These are phyloP conservation scores for Nitzschia sp. DNA, from an alignment of 108 stramenopile species.

Conservation along the genomic window DNA sequence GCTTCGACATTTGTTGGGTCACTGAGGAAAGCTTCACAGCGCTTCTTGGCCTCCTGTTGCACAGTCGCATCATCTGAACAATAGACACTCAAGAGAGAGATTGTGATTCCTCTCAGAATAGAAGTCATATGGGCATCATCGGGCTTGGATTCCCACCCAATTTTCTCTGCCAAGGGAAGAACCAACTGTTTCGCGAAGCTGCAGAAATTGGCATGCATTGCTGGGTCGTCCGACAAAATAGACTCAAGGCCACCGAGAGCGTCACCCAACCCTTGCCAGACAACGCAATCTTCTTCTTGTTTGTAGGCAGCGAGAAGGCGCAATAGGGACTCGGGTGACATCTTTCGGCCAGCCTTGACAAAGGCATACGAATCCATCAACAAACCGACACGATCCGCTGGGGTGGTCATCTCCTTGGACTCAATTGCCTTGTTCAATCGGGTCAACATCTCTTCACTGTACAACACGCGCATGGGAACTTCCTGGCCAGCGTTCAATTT, in stretches of 20 bases:
- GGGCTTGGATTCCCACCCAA: conserved; percentile 86
- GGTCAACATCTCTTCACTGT: conserved; percentile 75
- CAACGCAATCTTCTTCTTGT: conserved; percentile 86
- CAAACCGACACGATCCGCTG: conserved; percentile 87
- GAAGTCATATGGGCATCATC: conserved; percentile 85
- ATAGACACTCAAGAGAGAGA: conserved; percentile 76
- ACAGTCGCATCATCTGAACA: conserved; percentile 78
- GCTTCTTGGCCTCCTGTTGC: conserved; percentile 67
- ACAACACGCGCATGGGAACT: conserved; percentile 88
- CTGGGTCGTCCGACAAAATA: conserved; percentile 71
- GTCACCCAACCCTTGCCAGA: conserved; percentile 79
- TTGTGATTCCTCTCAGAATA: conserved; percentile 85
- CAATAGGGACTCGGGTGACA: conserved; percentile 79
- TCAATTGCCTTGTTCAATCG: conserved; percentile 62
- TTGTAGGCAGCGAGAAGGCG: conserved; percentile 74
- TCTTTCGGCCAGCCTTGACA: conserved; percentile 81
- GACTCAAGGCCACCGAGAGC: conserved; percentile 74
- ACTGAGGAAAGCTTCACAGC: conserved; percentile 73
- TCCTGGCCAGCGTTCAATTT: conserved; percentile 96
- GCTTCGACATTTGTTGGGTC: conserved; percentile 66
- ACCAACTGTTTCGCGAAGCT: conserved; percentile 69
- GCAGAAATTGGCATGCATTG: conserved; percentile 56
- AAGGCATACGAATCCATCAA: conserved; percentile 87
- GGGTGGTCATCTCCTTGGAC: conserved; percentile 51
- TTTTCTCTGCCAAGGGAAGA: conserved; percentile 48